Base-by-base conservation (phyloP, 352 stramenopile genomes). In the Phytophthora idaei region DNA sequence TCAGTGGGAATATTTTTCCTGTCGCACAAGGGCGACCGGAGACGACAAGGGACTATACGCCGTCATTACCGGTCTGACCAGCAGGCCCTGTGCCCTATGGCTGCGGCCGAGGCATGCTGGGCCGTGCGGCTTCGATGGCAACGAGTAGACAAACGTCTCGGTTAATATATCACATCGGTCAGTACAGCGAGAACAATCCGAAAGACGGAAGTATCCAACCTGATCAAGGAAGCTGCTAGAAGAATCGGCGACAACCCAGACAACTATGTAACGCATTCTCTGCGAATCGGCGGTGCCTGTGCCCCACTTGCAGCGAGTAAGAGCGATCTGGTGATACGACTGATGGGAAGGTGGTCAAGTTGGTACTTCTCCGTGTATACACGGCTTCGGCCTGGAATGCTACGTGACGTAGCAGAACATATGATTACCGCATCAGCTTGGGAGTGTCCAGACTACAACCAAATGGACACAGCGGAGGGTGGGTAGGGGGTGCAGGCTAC, bases 51-150 rank as follows among this genome's bases (percentile, higher is more conserved):
- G 4, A 58, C 8, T 2, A 70, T 28, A 1, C 56, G 70, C 3
- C 53, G 67, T 0, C 61, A 75, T 31, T 72, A 68, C 34, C 37
- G 32, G 12, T 75, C 50, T 0, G 51, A 49, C 1, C 32, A 70
- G 7, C 2, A 5, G 5, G 5, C 11, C 1, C 27, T 72, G 8
- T 78, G 58, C 27, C 66, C 66, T 7, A 58, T 72, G 1, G 5
- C 0, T 9, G 61, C 64, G 45, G 51, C 61, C n/a, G 57, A 64
- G 9, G 8, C 7, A 3, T 57, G 46, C 10, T 27, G 29, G 1
- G 1, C 1, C 0, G 17, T 51, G 1, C 2, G 57, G 5, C 15
- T 36, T 5, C 14, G 27, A 2, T 51, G 34, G 37, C 4, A 10
- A 37, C 2, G 0, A 10, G 2, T 1, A 1, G 25, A 34, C 3